Evolutionary conservation across 2,329 filamentous ascomycete genomes (phyloP), one percentile per base, ranked within the genome.

Genomic region (Arachnomyces sp.): DNA sequence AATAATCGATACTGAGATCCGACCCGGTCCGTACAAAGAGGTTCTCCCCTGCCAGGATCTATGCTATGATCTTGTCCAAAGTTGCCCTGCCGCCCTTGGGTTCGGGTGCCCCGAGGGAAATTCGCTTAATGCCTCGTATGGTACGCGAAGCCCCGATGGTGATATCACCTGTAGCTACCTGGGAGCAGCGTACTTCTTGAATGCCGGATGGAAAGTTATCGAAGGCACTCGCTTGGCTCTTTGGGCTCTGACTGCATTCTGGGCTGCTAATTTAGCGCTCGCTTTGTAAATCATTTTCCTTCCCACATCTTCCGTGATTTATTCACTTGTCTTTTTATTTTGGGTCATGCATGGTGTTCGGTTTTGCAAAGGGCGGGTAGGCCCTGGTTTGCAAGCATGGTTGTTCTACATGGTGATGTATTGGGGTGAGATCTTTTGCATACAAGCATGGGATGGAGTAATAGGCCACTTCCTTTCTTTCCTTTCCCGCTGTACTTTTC

Each of bases 1-100:
- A 0, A 65, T 76, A 35, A 92, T 96, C 50, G 88, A 95, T 54
- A 52, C 68, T 2, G 49, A 66, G 1, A 78, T 96, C 43, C 64
- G 72, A 46, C 89, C 92, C 0, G 92, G 92, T 0, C 92, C 92
- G 0, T 96, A 98, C 65, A 93, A 89, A 57, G 92, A 98, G 66
- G 70, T 96, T 14, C 67, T 94, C 7, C 92, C 92, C 0, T 96
- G 90, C 55, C 77, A 84, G 45, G 83, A 94, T 48, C 66, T 95
- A 37, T 98, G 92, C 66, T 92, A 88, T 58, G 77, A 82, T 39
- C 72, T 98, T 1, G 84, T 94, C 8, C 80, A 83, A 63, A 86
- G 77, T 56, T 98, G 92, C 63, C 90, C 92, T 0, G 74, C 87
- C 0, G 64, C 72, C 1, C 67, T 98, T 51, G 70, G 73, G 0